Evolutionary conservation across 805 yeast genomes (phyloP).

Genomic region (Wickerhamiella nectarea): DNA sequence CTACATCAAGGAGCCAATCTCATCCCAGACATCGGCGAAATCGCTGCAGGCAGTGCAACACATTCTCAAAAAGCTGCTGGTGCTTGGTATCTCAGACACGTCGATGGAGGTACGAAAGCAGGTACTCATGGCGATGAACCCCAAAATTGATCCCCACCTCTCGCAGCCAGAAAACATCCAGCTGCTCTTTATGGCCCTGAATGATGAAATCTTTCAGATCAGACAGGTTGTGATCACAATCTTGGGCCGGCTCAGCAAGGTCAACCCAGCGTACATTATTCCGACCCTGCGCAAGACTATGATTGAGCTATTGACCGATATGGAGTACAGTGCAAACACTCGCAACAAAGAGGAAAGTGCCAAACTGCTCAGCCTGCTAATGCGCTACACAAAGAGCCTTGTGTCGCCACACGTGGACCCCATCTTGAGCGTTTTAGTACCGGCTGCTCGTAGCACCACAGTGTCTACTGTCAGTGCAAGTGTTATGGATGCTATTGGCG

Average conservation of each 20-base stretch:
- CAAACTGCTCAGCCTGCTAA: constrained; percentile 52
- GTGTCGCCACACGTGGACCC: constrained; percentile 85
- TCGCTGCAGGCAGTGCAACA: constrained; percentile 74
- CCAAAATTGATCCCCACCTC: constrained; percentile 74
- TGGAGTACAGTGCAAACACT: constrained; percentile 68
- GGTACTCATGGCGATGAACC: constrained; percentile 58
- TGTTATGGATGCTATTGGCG: constrained; percentile 78
- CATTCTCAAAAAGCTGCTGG: constrained; percentile 64
- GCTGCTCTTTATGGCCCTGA: constrained; percentile 70
- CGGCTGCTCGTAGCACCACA: constrained; percentile 56
- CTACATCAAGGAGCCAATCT: constrained; percentile 67
- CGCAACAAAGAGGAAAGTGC: constrained; percentile 81
- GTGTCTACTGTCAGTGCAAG: constrained; percentile 70
- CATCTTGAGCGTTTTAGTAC: constrained; percentile 69
- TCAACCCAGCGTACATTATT: constrained; percentile 90
- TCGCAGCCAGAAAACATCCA: constrained; percentile 89
- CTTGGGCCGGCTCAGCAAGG: constrained; percentile 69
- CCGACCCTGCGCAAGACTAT: constrained; percentile 82
- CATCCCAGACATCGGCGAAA: constrained; percentile 66
- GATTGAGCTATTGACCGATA: constrained; percentile 69
- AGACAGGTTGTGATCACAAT: constrained; percentile 64
- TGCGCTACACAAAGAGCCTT: constrained; percentile 65
- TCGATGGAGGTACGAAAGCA: constrained; percentile 72
- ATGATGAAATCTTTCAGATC: constrained; percentile 79
- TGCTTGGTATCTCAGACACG: constrained; percentile 81